Base-by-base conservation (phyloP, 768 basidiomycete genomes). In the Rhodotorula toruloides region DNA sequence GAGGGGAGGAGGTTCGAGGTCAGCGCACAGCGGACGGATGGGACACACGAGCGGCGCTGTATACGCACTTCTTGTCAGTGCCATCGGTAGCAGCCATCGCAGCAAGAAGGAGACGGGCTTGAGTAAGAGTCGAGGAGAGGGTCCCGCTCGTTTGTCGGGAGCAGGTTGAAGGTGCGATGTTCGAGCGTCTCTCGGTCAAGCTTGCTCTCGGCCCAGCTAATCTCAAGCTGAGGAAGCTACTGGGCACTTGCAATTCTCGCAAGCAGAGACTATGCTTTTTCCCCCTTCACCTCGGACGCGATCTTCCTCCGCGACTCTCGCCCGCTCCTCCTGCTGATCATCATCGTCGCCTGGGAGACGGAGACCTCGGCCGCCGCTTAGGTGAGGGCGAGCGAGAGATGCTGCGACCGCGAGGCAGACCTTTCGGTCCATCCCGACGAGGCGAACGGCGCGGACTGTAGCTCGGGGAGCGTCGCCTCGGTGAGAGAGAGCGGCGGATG, bases 1-100 rank as follows among this genome's bases (percentile, higher is more conserved):
- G 12, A 2, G 12, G 5, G 32, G 9, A 2, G 19, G n/a, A 10
- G 29, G 19, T 25, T 22, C 11, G 27, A 32, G 27, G 53, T 55
- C 52, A 65, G 50, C 48, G 5, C 9, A 2, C 10, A 13, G n/a
- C 22, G 9, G 37, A 32, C 12, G 25, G 59, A 17, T 31, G 4
- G 12, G 25, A 0, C 29, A 43, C 37, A 8, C 7, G 2, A 25
- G n/a, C 4, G 8, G 7, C 31, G 16, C 17, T 1, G 42, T 1
- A 6, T 8, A 54, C 66, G 42, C 31, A 59, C 61, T 50, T 19
- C 31, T 58, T 58, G 61, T 67, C 65, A n/a, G 56, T 5, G 1
- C 49, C n/a, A 48, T 63, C 67, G 17, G 22, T 34, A 17, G 47
- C 48, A 40, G 59, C 16, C 54, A 55, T 44, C 12, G 34, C 46